A percentile compares a stretch with the other conserved stretches of the same genome.
Evolutionary conservation across 2,329 filamentous ascomycete genomes (phyloP).

Genomic region (Venturiaceae sp.): DNA sequence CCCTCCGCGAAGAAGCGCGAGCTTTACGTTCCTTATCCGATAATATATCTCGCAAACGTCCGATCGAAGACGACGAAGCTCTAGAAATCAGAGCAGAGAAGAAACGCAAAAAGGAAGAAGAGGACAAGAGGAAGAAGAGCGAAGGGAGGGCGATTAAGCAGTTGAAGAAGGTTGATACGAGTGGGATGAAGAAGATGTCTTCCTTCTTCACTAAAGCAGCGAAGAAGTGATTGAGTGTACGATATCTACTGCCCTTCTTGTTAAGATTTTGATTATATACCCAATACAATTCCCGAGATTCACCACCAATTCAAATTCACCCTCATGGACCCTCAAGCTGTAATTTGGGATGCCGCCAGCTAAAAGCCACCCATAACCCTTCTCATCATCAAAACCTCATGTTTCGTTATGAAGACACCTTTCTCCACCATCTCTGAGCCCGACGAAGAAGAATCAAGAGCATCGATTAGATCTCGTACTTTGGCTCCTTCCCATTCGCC

Average conservation of each 20-base stretch:
- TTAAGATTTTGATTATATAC: not conserved
- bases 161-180: conserved; percentile 81
- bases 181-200: conserved; percentile 95
- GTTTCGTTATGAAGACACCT: conserved; percentile 42
- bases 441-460: conserved; percentile 22
- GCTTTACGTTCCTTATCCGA: conserved; percentile 59
- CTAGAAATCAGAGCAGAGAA: conserved; percentile 58
- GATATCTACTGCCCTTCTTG: too few relatives aligned
- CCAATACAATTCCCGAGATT: not conserved
- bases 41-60: conserved; percentile 57
- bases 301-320: not conserved
- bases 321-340: not conserved
- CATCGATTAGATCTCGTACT: conserved; percentile 38
- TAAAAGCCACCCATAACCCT: conserved; percentile 18
- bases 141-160: conserved; percentile 69
- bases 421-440: conserved; percentile 14
- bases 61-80: conserved; percentile 56
- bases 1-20: conserved; percentile 60
- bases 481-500: conserved; percentile 42
- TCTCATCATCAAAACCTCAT: conserved; percentile 40
- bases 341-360: not conserved
- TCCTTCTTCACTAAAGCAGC: conserved; percentile 61
- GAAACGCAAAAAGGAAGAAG: conserved; percentile 77
- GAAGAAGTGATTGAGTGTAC: not conserved
- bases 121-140: conserved; percentile 75